Conservation (phyloP, 345 rosid species). For the Populus euphratica region DNA sequence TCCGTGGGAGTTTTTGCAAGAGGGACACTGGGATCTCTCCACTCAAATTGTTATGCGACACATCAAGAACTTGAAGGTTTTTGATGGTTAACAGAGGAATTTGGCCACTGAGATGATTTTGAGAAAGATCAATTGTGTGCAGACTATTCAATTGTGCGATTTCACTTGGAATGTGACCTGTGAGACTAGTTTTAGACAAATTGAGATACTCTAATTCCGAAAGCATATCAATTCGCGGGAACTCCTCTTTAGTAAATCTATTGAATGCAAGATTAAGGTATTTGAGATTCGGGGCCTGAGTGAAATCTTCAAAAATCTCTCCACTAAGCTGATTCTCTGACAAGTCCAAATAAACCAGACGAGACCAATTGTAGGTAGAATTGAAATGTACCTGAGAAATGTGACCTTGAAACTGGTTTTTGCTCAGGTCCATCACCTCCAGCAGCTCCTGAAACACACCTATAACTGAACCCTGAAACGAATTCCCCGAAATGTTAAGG, state of each 20-base stretch:
- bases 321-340: slow-evolving; percentile 86
- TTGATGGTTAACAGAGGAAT: slow-evolving; percentile 45
- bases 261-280: slow-evolving; percentile 77
- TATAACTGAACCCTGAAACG: slow-evolving; percentile 61
- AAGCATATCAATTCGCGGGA: slow-evolving; percentile 50
- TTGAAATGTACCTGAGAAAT: slow-evolving; percentile 76
- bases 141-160: slow-evolving; percentile 46
- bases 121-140: slow-evolving; percentile 68
- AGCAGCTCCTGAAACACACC: slow-evolving; percentile 45
- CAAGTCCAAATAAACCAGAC: slow-evolving; percentile 67
- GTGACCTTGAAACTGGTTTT: slow-evolving; percentile 74
- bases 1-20: slow-evolving; percentile 49
- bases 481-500: slow-evolving; percentile 69
- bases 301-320: slow-evolving; percentile 49
- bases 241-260: slow-evolving; percentile 54
- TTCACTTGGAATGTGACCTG: slow-evolving; percentile 61
- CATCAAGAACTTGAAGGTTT: slow-evolving; percentile 59
- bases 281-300: slow-evolving; percentile 51
- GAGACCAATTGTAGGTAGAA: slow-evolving; percentile 51
- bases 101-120: slow-evolving; percentile 60
- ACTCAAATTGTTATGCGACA: slow-evolving; percentile 71
- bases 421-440: slow-evolving; percentile 67
- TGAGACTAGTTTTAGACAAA: slow-evolving; percentile 62
- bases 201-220: slow-evolving; percentile 63
- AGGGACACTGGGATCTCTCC: slow-evolving; percentile 68